phyloP scores from a whole-genome alignment of 192 early-diverging fungal genomes.

The Umbelopsis sp. region DNA sequence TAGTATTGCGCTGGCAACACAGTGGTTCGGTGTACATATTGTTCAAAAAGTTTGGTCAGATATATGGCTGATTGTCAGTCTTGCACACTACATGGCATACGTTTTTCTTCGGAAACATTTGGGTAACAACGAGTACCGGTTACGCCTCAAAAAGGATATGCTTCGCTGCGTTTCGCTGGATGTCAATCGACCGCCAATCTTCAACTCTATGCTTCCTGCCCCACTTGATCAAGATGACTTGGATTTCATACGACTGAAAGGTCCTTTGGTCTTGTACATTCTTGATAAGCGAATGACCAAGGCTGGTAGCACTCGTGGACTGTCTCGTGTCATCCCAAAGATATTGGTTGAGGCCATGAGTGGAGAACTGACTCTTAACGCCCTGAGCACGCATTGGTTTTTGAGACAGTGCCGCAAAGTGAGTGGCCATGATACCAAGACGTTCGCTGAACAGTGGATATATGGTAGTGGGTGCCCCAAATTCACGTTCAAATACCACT shows the following conservation, averaged over 20 bases:
- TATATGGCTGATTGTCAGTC: constrained; percentile 84
- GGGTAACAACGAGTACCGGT: constrained; percentile 88
- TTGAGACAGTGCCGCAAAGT: constrained; percentile 83
- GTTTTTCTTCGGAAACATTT: constrained; percentile 81
- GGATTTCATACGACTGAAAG: constrained; percentile 84
- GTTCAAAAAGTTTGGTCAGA: constrained; percentile 73
- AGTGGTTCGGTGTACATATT: constrained; percentile 97
- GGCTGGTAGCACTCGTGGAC: constrained; percentile 68
- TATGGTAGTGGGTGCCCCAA: constrained; percentile 89
- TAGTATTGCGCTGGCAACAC: constrained; percentile 72
- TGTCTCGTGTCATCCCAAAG: constrained; percentile 80
- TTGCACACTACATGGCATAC: constrained; percentile 75
- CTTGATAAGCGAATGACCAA: constrained; percentile 84
- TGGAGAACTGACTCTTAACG: constrained; percentile 60
- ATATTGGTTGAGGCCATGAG: constrained; percentile 77
- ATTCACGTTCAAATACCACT: constrained; percentile 79
- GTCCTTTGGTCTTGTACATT: constrained; percentile 90
- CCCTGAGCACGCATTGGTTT: constrained; percentile 72
- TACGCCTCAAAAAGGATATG: constrained; percentile 86
- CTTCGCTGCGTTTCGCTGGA: constrained; percentile 79
- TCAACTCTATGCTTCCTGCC: constrained; percentile 60
- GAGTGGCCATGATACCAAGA: constrained; percentile 76
- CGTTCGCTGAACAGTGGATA: constrained; percentile 94
- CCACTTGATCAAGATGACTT: constrained; percentile 59
- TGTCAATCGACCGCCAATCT: constrained; percentile 85